A percentile compares a stretch with the other conserved stretches of the same genome.
phyloP scores from a whole-genome alignment of 2,329 filamentous ascomycete genomes.

The Macrophomina pseudophaseolina region DNA sequence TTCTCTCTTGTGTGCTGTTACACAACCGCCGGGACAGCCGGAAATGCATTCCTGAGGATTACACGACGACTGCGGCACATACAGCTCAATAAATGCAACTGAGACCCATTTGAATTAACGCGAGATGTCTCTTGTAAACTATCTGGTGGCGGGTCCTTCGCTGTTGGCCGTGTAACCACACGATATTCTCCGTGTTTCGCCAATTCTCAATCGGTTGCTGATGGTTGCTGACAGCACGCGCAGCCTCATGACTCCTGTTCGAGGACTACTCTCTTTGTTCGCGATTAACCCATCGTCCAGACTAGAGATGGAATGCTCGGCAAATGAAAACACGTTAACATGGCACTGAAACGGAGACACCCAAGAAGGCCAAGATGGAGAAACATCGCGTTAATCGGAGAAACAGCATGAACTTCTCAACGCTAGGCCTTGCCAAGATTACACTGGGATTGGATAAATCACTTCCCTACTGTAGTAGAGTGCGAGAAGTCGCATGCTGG shows the following conservation, averaged over 20 bases:
- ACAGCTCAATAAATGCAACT: neutral
- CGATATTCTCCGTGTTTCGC: neutral
- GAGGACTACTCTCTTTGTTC: neutral
- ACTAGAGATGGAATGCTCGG: constrained; percentile 9
- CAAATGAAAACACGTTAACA: neutral
- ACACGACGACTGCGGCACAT: neutral
- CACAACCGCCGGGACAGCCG: neutral
- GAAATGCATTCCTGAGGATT: neutral
- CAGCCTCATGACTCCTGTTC: neutral
- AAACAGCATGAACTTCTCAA: neutral
- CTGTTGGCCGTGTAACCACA: neutral
- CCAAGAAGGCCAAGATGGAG: neutral
- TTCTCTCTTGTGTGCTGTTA: neutral
- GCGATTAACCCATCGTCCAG: neutral
- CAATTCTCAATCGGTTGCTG: neutral
- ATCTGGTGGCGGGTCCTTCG: neutral
- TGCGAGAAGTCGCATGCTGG: no score
- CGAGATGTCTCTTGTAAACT: neutral
- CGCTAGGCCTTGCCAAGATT: neutral
- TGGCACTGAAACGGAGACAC: neutral
- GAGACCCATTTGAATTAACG: neutral
- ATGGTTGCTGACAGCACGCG: neutral
- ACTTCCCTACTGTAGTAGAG: no score
- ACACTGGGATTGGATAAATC: neutral
- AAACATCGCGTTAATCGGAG: neutral